Evolutionary conservation across 768 basidiomycete genomes (phyloP).

Genomic region (Cystofilobasidium ferigula): DNA sequence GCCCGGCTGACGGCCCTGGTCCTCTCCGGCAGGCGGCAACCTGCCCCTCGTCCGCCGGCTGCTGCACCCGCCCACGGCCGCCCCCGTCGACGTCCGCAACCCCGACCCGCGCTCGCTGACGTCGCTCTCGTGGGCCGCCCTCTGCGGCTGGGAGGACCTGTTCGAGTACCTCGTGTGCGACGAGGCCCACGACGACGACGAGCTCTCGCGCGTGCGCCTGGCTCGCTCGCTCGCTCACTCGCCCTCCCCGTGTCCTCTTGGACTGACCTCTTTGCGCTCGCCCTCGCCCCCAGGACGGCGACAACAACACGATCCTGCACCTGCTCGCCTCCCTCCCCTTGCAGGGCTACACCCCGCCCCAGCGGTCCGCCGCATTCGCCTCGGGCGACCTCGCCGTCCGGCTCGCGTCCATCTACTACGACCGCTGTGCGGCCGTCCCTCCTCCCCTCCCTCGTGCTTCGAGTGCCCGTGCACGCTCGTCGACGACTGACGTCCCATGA

Average conservation of each 20-base stretch:
- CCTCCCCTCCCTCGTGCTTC: neutral
- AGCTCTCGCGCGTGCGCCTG: slow-evolving; percentile 65
- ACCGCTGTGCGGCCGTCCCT: slow-evolving; percentile 46
- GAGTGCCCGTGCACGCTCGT: neutral
- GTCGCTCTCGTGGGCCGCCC: slow-evolving; percentile 82
- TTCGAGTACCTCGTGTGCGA: slow-evolving; percentile 73
- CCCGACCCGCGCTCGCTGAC: slow-evolving; percentile 75
- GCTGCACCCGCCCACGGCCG: slow-evolving; percentile 42
- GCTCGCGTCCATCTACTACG: slow-evolving; percentile 77
- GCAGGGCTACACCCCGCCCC: slow-evolving; percentile 43
- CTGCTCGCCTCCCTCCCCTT: slow-evolving; percentile 75
- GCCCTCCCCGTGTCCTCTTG: slow-evolving; percentile 65
- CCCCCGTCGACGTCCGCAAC: slow-evolving; percentile 64
- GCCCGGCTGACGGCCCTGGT: neutral
- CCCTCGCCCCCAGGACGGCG: slow-evolving; percentile 55
- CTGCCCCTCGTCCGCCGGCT: slow-evolving; percentile 83
- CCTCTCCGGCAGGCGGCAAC: slow-evolving; percentile 96
- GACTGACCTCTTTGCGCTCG: slow-evolving; percentile 64
- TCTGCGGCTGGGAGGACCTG: slow-evolving; percentile 77
- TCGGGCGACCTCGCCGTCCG: slow-evolving; percentile 50
- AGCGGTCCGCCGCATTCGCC: slow-evolving; percentile 35
- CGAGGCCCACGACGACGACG: slow-evolving; percentile 84
- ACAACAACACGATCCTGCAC: slow-evolving; percentile 87
- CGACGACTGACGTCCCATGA: neutral
- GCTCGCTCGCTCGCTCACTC: neutral